Evolutionary conservation across 2,329 filamentous ascomycete genomes (phyloP).

Genomic region (Fusarium marasasianum): DNA sequence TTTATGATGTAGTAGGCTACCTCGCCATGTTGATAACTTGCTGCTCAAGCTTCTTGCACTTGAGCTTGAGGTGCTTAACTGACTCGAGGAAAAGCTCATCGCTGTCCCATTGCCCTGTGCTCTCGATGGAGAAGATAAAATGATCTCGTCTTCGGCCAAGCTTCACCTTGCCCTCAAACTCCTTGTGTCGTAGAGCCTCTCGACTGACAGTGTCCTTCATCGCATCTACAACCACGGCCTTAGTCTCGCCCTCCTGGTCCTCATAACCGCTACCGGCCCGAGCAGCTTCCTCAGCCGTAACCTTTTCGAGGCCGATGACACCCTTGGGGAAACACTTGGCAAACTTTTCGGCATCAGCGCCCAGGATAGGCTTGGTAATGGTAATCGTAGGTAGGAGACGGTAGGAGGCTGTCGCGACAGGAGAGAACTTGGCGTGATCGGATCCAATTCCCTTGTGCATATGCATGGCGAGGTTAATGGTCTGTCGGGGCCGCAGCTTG

Average conservation of each 20-base stretch:
- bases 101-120: constrained; percentile 92
- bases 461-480: constrained; percentile 87
- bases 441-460: constrained; percentile 93
- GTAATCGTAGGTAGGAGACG: constrained; percentile 87
- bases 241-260: constrained; percentile 79
- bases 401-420: constrained; percentile 94
- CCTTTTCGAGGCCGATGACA: constrained; percentile 81
- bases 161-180: constrained; percentile 96
- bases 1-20: constrained; percentile 44
- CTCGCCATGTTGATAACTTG: constrained; percentile 73
- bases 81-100: constrained; percentile 94
- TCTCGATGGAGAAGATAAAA: constrained; percentile 97
- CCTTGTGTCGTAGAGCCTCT: constrained; percentile 88
- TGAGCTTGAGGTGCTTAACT: constrained; percentile 84
- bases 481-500: constrained; percentile 91
- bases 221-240: constrained; percentile 86
- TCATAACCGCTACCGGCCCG: constrained; percentile 72
- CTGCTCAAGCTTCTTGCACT: constrained; percentile 78
- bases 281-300: constrained; percentile 73
- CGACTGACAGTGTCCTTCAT: constrained; percentile 96
- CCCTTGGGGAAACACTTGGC: constrained; percentile 87
- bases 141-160: constrained; percentile 90
- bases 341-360: constrained; percentile 89
- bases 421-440: constrained; percentile 97
- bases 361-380: constrained; percentile 85